Base-by-base conservation (phyloP, 306 rosid species). In the Cajanus cajan region DNA sequence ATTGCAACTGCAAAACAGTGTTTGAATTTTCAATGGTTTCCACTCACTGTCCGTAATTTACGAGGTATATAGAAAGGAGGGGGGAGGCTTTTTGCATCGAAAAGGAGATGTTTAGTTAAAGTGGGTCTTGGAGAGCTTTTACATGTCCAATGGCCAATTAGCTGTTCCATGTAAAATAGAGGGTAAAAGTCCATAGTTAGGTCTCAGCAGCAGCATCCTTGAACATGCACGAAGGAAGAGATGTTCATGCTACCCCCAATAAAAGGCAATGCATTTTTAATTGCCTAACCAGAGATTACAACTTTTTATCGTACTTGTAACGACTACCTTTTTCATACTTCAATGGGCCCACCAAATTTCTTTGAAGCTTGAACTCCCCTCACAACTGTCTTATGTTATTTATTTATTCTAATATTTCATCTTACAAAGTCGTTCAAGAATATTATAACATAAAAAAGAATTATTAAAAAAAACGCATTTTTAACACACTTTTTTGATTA, bases 301-400 rank as follows among this genome's bases (percentile, higher is more conserved):
- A 85, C 85, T 85, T 89, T 83, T 66, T 77, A 83, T 89, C 34
- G 91, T 84, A 87, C 80, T 83, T 87, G 88, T 66, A 78, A 59
- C 74, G n/a, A 58, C 86, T 79, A 69, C 77, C 86, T 76, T 89
- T 85, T 89, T 64, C 80, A 76, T 89, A 55, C 62, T 11, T 21
- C 6, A 22, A 21, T 15, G 24, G 8, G 24, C 22, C 55, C 16
- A 50, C 4, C 59, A 18, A 48, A 52, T 52, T 52, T 52, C 10
- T 52, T 52, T 52, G 12, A 11, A 7, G 4, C 18, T 52, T 52
- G 59, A 19, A 52, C 59, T 19, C 59, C 8, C 28, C 21, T 48
- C 4, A 48, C 8, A 15, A 14, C 15, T 48, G 16, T 9, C 51
- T 44, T 1, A 0, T 44, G n/a, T 43, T 11, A 43, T 43, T 43